Evolutionary conservation across 1,284 basidiomycete genomes (phyloP).

Genomic region (Irpex sp.): DNA sequence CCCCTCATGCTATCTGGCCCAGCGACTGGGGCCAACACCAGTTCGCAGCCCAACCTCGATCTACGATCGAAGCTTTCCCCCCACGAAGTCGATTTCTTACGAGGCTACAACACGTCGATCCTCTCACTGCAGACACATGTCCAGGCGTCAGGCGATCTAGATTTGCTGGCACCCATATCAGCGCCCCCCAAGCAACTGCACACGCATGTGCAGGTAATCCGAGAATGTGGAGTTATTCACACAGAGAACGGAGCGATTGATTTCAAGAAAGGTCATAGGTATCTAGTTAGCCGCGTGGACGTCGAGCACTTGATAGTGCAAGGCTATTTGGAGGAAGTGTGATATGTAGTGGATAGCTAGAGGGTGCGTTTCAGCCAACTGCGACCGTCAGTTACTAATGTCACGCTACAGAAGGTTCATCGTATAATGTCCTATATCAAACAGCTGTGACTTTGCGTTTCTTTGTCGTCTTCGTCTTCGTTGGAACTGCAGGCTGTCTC

Average conservation of each 20-base stretch:
- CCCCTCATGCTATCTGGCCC: constrained; percentile 73
- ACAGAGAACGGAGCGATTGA: constrained; percentile 87
- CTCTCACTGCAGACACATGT: constrained; percentile 77
- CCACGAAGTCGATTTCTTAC: constrained; percentile 88
- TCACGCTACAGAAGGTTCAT: too few species aligned
- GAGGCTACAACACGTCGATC: constrained; percentile 78
- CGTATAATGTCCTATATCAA: too few species aligned
- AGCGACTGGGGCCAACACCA: constrained; percentile 9
- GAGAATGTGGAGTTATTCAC: constrained; percentile 86
- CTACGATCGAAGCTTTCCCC: constrained; percentile 80
- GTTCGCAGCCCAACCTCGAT: too few species aligned
- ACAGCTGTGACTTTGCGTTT: too few species aligned
- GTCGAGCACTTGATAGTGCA: constrained; percentile 91
- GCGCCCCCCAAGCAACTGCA: constrained; percentile 81
- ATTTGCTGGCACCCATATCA: constrained; percentile 76
- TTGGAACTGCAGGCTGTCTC: too few species aligned
- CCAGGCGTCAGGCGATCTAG: constrained; percentile 67
- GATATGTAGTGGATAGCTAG: too few species aligned
- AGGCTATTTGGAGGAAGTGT: constrained; percentile 81
- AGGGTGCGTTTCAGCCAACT: too few species aligned
- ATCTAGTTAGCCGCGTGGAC: constrained; percentile 81
- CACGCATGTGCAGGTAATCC: constrained; percentile 73
- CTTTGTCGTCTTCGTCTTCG: too few species aligned
- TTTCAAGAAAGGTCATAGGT: constrained; percentile 85
- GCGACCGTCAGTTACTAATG: too few species aligned